These are phyloP conservation scores for Dioszegia crocea DNA, from an alignment of 768 basidiomycete species.

Conservation along the genomic window DNA sequence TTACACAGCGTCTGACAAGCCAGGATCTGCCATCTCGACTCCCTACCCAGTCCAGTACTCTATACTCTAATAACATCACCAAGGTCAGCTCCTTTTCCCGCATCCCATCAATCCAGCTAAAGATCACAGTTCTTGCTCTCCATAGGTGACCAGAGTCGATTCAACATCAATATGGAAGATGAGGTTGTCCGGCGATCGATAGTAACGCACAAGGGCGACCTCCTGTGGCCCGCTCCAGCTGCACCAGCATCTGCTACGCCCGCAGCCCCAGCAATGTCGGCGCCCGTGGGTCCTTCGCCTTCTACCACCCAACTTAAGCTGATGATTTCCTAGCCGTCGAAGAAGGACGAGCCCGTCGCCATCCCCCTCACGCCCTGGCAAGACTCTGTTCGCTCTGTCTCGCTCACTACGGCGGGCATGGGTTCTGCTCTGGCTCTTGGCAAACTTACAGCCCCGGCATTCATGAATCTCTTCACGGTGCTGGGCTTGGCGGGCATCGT, in stretches of 20 bases:
- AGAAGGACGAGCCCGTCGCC: constrained; percentile 53
- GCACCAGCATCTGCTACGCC: constrained; percentile 44
- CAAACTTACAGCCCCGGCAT: constrained; percentile 71
- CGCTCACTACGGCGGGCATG: constrained; percentile 70
- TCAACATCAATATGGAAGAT: constrained; percentile 67
- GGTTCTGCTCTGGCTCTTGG: constrained; percentile 68
- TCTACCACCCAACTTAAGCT: neutral
- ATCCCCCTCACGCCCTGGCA: constrained; percentile 78
- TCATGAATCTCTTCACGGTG: constrained; percentile 85
- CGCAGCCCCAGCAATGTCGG: constrained; percentile 5
- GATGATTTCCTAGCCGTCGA: neutral
- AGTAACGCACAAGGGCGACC: constrained; percentile 64
- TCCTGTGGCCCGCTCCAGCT: constrained; percentile 66
- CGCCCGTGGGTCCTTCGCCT: constrained; percentile 6
- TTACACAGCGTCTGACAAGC: constrained; percentile 52
- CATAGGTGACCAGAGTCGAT: constrained; percentile 60
- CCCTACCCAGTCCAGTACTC: constrained; percentile 80
- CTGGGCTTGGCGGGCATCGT: constrained; percentile 81
- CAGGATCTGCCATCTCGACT: constrained; percentile 78
- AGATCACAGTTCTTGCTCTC: constrained; percentile 66
- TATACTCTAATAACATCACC: constrained; percentile 87
- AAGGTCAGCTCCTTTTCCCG: constrained; percentile 51
- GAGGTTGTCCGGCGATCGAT: constrained; percentile 80
- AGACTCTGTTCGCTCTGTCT: constrained; percentile 70
- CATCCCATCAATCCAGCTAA: neutral